Evolutionary conservation across 169 alveolate species (phyloP).

Genomic region (Plasmodium blacklocki): DNA sequence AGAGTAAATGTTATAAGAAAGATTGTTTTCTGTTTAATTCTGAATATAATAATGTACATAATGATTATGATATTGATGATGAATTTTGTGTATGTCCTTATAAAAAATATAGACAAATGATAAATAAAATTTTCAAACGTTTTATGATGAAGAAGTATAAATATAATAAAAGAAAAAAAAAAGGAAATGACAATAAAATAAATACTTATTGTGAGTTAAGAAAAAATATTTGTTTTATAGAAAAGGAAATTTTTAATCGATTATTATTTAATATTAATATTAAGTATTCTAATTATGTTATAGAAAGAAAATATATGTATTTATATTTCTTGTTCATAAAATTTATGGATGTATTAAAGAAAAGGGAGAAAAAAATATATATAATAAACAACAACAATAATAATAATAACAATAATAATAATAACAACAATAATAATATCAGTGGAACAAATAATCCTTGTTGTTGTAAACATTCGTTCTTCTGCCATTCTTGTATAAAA

Average conservation of each 20-base stretch:
- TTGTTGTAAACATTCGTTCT: not conserved
- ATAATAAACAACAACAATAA: not conserved
- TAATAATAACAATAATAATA: not conserved
- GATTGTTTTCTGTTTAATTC: no score
- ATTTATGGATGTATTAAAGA: not conserved
- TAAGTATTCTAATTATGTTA: constrained; percentile 12
- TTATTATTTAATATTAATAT: constrained; percentile 27
- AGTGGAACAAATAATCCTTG: not conserved
- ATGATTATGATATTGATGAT: not conserved
- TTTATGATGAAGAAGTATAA: no score
- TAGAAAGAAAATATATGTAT: constrained; percentile 4
- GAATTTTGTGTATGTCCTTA: not conserved
- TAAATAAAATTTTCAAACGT: no score
- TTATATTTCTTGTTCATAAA: constrained; percentile 11
- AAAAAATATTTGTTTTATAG: constrained; percentile 24
- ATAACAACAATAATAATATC: not conserved
- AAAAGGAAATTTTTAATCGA: constrained; percentile 57
- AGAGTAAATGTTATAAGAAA: no score
- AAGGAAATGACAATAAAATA: not conserved
- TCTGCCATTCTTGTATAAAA: not conserved
- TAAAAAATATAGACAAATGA: no score
- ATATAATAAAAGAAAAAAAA: no score
- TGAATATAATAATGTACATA: not conserved
- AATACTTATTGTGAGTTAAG: constrained; percentile 17
- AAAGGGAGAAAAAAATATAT: not conserved